phyloP scores from a whole-genome alignment of 345 rosid genomes.

The Psidium guajava region DNA sequence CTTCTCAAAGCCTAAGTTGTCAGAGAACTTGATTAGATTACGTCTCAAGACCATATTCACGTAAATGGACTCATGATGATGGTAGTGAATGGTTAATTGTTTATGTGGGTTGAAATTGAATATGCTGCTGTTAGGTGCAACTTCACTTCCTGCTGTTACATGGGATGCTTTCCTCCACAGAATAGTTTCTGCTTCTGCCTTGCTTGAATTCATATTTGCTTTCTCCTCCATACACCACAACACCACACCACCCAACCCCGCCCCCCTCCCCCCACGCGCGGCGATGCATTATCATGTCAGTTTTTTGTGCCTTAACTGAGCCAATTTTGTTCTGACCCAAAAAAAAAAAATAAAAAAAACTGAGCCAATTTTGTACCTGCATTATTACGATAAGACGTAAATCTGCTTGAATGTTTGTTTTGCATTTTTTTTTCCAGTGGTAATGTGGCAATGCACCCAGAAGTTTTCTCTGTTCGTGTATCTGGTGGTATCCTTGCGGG shows the following conservation, averaged over 20 bases:
- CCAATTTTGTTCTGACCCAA: neutral
- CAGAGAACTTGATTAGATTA: neutral
- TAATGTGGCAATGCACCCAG: slow-evolving; percentile 48
- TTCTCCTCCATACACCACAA: too few species aligned
- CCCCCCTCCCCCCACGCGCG: too few species aligned
- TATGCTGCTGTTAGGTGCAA: neutral
- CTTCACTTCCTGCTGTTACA: neutral
- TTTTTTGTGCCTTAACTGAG: neutral
- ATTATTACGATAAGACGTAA: neutral
- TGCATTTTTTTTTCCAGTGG: slow-evolving; percentile 47
- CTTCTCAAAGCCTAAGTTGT: neutral
- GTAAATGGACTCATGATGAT: neutral
- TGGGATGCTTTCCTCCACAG: neutral
- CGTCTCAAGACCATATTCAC: neutral
- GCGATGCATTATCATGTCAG: neutral
- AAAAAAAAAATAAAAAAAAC: too few species aligned
- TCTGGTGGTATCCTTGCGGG: slow-evolving; percentile 98
- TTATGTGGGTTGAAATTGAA: neutral
- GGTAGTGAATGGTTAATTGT: neutral
- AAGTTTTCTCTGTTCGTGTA: slow-evolving; percentile 40
- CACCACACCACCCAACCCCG: too few species aligned
- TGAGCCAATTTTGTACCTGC: neutral
- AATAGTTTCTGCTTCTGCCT: neutral
- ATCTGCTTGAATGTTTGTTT: slow-evolving; percentile 3
- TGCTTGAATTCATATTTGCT: neutral